Conservation (phyloP, 768 basidiomycete species). For the Ramaria sp. region DNA sequence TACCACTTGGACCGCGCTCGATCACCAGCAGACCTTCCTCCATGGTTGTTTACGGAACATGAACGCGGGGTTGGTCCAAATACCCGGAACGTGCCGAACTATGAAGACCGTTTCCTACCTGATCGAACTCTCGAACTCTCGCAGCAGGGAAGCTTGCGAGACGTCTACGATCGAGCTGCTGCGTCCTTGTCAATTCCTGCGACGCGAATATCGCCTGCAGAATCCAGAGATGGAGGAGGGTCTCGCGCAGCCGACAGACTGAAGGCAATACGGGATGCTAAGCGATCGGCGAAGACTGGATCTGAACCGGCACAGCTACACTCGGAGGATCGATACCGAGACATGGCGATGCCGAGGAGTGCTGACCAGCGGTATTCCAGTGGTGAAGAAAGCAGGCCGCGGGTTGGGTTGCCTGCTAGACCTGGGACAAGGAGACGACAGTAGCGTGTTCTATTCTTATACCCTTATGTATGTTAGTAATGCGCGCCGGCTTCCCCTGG, state of each 20-base stretch:
- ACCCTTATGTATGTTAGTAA: too few relatives aligned
- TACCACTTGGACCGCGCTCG: conserved; percentile 55
- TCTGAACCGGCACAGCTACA: conserved; percentile 7
- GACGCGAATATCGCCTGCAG: conserved; percentile 8
- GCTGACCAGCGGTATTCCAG: background rate
- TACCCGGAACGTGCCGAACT: conserved; percentile 12
- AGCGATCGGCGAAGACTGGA: conserved; percentile 21
- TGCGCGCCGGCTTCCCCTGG: too few relatives aligned
- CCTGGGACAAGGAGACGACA: conserved; percentile 12
- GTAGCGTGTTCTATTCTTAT: too few relatives aligned
- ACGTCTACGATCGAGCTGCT: conserved; percentile 27
- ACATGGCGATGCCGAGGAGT: background rate
- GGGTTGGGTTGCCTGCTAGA: conserved; percentile 26
- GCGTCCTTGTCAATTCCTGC: conserved; percentile 12
- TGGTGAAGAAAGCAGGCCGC: conserved; percentile 7
- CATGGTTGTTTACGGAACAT: conserved; percentile 52
- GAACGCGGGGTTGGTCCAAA: conserved; percentile 31
- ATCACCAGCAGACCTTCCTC: conserved; percentile 44
- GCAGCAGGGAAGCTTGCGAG: conserved; percentile 22
- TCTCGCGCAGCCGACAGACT: conserved; percentile 34
- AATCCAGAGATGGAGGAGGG: conserved; percentile 12
- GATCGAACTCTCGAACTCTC: background rate
- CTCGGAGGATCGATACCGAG: background rate
- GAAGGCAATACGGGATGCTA: conserved; percentile 40
- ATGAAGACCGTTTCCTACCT: conserved; percentile 12